A percentile compares a stretch with the other conserved stretches of the same genome.
Evolutionary conservation across 2,329 filamentous ascomycete genomes (phyloP).

Genomic region (Sordariomycetes sp.): DNA sequence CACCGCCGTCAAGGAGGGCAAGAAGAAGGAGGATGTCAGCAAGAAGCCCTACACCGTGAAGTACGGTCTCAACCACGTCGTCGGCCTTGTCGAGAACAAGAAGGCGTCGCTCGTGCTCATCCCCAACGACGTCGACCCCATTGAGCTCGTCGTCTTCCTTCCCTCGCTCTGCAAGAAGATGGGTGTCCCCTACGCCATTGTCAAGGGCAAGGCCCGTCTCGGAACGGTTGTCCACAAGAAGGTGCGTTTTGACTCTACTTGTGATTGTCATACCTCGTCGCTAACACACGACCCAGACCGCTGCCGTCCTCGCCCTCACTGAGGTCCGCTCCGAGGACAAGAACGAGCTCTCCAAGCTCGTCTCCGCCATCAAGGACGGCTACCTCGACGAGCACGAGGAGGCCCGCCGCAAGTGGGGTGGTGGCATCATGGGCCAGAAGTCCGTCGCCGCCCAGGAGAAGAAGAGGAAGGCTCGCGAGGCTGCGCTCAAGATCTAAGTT

Average conservation of each 20-base stretch:
- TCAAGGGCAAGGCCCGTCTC: constrained; percentile 99
- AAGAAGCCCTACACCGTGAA: constrained; percentile 99
- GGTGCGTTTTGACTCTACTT: constrained; percentile 33
- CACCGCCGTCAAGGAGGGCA: constrained; percentile 93
- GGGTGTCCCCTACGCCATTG: constrained; percentile 97
- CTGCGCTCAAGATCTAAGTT: constrained; percentile 94
- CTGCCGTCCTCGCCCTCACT: constrained; percentile 88
- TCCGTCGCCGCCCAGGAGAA: constrained; percentile 67
- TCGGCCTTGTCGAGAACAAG: constrained; percentile 97
- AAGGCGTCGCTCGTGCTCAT: constrained; percentile 98
- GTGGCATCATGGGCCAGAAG: constrained; percentile 98
- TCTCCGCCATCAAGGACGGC: constrained; percentile 94
- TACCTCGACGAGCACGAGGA: constrained; percentile 95
- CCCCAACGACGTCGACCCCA: constrained; percentile 98
- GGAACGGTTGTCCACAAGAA: constrained; percentile 99
- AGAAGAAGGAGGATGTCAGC: constrained; percentile 99
- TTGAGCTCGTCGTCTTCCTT: constrained; percentile 98
- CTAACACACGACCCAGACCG: constrained; percentile 55
- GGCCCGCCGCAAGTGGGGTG: constrained; percentile 88
- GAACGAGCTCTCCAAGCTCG: constrained; percentile 92
- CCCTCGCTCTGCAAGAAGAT: constrained; percentile 99
- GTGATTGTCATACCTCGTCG: background rate
- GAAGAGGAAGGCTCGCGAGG: constrained; percentile 89
- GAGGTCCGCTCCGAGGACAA: constrained; percentile 98
- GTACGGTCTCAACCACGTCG: constrained; percentile 99